These are phyloP conservation scores for Fraxinus dipetala DNA, from an alignment of 305 asterid genomes.

Conservation along the genomic window DNA sequence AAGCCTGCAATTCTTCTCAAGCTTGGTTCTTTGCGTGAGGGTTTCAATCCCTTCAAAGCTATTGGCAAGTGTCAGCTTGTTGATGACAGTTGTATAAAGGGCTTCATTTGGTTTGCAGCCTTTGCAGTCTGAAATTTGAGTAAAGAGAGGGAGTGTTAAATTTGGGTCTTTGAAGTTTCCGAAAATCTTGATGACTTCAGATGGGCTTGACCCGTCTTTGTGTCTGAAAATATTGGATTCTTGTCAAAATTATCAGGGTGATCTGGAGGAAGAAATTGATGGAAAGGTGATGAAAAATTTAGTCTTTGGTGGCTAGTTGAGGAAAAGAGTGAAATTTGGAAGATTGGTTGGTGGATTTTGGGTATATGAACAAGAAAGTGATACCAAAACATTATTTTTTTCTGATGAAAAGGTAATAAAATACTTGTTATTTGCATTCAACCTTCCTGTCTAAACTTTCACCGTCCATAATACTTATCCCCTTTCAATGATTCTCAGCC, in stretches of 20 bases:
- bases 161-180: slow-evolving; percentile 64
- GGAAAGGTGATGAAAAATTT: slow-evolving; percentile 29
- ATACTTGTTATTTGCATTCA: not conserved
- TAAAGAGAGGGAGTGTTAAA: slow-evolving; percentile 43
- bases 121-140: slow-evolving; percentile 53
- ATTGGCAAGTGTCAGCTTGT: slow-evolving; percentile 56
- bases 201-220: slow-evolving; percentile 87
- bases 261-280: slow-evolving; percentile 35
- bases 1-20: slow-evolving; percentile 76
- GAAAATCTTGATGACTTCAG: slow-evolving; percentile 63
- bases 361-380: slow-evolving; percentile 11
- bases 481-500: not conserved
- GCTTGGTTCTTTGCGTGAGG: slow-evolving; percentile 58
- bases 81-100: slow-evolving; percentile 53
- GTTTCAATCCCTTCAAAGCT: slow-evolving; percentile 64
- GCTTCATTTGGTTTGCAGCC: slow-evolving; percentile 78
- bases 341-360: slow-evolving; percentile 28
- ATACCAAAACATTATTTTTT: slow-evolving; percentile 22
- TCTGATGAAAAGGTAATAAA: not conserved
- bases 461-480: not conserved
- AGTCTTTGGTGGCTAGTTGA: slow-evolving; percentile 28
- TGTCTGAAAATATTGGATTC: slow-evolving; percentile 39
- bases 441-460: not conserved
- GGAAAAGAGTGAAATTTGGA: slow-evolving; percentile 25
- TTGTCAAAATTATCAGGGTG: slow-evolving; percentile 17